Base-by-base conservation (phyloP, 2,329 filamentous ascomycete species). In the Fusarium cicatricum region DNA sequence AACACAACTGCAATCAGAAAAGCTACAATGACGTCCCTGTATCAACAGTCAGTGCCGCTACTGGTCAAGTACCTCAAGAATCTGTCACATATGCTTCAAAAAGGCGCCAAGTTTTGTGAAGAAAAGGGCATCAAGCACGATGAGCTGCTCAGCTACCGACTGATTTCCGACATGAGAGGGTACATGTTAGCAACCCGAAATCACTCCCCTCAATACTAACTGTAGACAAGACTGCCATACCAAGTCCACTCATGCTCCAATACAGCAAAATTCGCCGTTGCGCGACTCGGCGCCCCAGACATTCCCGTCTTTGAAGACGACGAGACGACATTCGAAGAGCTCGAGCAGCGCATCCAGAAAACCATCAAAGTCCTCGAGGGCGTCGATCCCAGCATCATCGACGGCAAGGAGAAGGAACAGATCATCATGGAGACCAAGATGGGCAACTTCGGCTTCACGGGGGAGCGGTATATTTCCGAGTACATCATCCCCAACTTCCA, bases 401-500 rank as follows among this genome's bases (percentile, higher is more conserved):
- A 67, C 38, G 55, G 58, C 15, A 67, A 69, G 16, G 65, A 64
- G 14, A 42, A 58, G 8, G 51, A 60, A 32, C 61, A 71, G 45
- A 40, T 71, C 23, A 31, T 69, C 42, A 62, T 68, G 61, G 62
- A 58, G 53, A 54, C 62, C 11, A 65, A 52, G 34, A 52, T 60
- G 56, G 70, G 69, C 10, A 64, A 59, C 39, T 71, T 67, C 14
- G 50, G 49, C 21, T 72, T 71, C 44, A 63, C 53, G 3, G 78
- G 72, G 0, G 60, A 74, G 49, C 65, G 70, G 2, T 85, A 83
- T 62, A 60, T 83, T 11, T 65, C 71, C 28, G 67, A 70, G 5
- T 81, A 77, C 67, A 76, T 72, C 3, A 66, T 86, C 19, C 83
- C 85, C 3, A 87, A 88, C 65, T 80, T 87, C 62, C 87, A 79